These are phyloP conservation scores for Rachicladosporium sp. DNA, from an alignment of 2,329 filamentous ascomycete genomes.

Conservation along the genomic window DNA sequence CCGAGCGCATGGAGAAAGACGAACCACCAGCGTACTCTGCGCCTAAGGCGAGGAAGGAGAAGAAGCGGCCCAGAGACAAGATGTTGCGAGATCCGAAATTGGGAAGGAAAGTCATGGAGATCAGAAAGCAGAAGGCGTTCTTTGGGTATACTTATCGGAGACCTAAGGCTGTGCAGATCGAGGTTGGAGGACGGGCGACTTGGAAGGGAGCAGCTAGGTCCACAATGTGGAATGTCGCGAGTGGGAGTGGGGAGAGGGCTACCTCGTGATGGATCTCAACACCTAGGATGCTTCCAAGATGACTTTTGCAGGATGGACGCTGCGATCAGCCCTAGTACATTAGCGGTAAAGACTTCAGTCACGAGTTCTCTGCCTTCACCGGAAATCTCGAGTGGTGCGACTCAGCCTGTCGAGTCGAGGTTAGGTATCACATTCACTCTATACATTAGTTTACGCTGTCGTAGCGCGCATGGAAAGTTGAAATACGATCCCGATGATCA, in stretches of 20 bases:
- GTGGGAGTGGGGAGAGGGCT: slow-evolving; percentile 1
- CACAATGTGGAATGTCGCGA: slow-evolving; percentile 15
- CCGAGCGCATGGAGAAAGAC: not conserved
- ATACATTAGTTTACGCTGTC: too few relatives aligned
- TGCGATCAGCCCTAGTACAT: too few relatives aligned
- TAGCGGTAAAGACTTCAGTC: too few relatives aligned
- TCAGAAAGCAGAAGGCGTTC: slow-evolving; percentile 74
- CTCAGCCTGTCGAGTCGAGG: too few relatives aligned
- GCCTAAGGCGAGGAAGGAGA: slow-evolving; percentile 43
- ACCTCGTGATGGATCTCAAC: not conserved
- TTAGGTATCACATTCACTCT: too few relatives aligned
- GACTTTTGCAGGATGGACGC: too few relatives aligned
- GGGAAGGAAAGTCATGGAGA: slow-evolving; percentile 57
- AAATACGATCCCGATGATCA: too few relatives aligned
- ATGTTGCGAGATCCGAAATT: slow-evolving; percentile 62
- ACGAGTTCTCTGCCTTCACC: too few relatives aligned
- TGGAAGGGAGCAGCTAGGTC: slow-evolving; percentile 10
- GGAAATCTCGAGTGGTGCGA: too few relatives aligned
- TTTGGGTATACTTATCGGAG: slow-evolving; percentile 77
- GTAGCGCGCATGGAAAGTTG: too few relatives aligned
- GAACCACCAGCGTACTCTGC: not conserved
- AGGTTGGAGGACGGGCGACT: slow-evolving; percentile 5
- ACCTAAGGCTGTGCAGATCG: slow-evolving; percentile 17
- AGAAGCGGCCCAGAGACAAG: slow-evolving; percentile 72
- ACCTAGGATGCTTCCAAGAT: too few relatives aligned